These are phyloP conservation scores for Aphanomyces cochlioides DNA, from an alignment of 352 stramenopile genomes.

Conservation along the genomic window DNA sequence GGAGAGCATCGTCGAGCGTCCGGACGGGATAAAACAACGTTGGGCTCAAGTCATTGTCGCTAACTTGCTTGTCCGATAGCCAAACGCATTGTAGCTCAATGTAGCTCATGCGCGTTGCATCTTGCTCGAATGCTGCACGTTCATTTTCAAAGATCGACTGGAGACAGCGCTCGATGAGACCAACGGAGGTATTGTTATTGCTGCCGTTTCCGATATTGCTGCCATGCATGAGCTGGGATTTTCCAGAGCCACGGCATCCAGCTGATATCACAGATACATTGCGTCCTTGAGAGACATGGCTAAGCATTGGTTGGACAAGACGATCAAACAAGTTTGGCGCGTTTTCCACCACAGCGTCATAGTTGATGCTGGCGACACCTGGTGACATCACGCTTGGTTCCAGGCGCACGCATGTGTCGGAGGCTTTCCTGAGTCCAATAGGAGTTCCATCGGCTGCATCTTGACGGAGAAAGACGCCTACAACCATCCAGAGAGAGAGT, in stretches of 20 bases:
- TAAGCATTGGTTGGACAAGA: conserved; percentile 38
- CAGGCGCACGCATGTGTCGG: conserved; percentile 55
- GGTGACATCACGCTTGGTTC: conserved; percentile 76
- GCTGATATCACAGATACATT: conserved; percentile 46
- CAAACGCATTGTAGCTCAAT: conserved; percentile 15
- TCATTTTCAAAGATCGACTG: conserved; percentile 5
- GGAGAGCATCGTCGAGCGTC: conserved; percentile 12
- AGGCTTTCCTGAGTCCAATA: conserved; percentile 52
- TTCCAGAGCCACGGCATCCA: conserved; percentile 45
- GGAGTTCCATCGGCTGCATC: conserved; percentile 1
- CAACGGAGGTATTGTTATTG: conserved; percentile 30
- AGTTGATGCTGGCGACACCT: conserved; percentile 68
- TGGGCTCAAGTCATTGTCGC: neutral
- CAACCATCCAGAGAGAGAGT: neutral
- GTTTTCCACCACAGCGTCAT: conserved; percentile 64
- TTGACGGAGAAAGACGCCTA: conserved; percentile 17
- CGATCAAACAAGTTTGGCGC: conserved; percentile 47
- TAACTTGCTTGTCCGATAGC: neutral
- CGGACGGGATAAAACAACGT: neutral
- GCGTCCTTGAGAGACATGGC: conserved; percentile 35
- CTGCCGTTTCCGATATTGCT: conserved; percentile 40
- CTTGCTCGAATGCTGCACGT: neutral
- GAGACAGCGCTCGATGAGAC: conserved; percentile 37
- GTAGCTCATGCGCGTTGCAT: neutral
- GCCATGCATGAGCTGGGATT: conserved; percentile 57